phyloP scores from a whole-genome alignment of 345 rosid genomes.

The Brassica napus region DNA sequence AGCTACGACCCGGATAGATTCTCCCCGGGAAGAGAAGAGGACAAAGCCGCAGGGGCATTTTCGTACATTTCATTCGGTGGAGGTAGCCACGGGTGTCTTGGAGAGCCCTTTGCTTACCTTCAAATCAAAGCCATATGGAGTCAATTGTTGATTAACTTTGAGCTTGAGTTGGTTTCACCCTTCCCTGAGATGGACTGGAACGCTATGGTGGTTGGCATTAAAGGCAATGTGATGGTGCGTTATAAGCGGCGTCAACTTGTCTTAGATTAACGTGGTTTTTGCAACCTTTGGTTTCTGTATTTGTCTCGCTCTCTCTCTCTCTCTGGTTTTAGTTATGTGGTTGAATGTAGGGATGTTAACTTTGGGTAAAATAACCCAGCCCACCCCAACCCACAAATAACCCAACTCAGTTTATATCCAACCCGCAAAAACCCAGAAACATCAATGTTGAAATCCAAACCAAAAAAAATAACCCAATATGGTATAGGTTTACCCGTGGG shows the following conservation, averaged over 20 bases:
- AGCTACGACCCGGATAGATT: slow-evolving; percentile 83
- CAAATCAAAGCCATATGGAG: slow-evolving; percentile 99
- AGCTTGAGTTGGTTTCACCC: slow-evolving; percentile 80
- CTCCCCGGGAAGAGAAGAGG: slow-evolving; percentile 90
- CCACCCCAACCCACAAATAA: too few relatives aligned
- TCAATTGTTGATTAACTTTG: slow-evolving; percentile 90
- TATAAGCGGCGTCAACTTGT: slow-evolving; percentile 59
- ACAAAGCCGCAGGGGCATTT: slow-evolving; percentile 83
- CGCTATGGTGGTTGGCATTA: slow-evolving; percentile 99
- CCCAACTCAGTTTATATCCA: too few relatives aligned
- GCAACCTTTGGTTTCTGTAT: background rate
- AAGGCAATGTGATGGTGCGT: slow-evolving; percentile 92
- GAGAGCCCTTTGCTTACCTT: slow-evolving; percentile 94
- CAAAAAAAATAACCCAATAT: too few relatives aligned
- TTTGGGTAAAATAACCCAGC: too few relatives aligned
- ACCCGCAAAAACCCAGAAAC: too few relatives aligned
- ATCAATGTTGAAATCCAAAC: too few relatives aligned
- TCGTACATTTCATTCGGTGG: slow-evolving; percentile 94
- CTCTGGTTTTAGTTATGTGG: too few relatives aligned
- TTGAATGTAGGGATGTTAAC: too few relatives aligned
- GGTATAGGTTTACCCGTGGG: too few relatives aligned
- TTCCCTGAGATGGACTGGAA: slow-evolving; percentile 99
- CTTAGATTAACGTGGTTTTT: too few relatives aligned
- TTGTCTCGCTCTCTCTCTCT: too few relatives aligned
- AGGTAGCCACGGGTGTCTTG: slow-evolving; percentile 97